These are phyloP conservation scores for Teratosphaeria destructans DNA, from an alignment of 2,329 filamentous ascomycete species.

Conservation along the genomic window DNA sequence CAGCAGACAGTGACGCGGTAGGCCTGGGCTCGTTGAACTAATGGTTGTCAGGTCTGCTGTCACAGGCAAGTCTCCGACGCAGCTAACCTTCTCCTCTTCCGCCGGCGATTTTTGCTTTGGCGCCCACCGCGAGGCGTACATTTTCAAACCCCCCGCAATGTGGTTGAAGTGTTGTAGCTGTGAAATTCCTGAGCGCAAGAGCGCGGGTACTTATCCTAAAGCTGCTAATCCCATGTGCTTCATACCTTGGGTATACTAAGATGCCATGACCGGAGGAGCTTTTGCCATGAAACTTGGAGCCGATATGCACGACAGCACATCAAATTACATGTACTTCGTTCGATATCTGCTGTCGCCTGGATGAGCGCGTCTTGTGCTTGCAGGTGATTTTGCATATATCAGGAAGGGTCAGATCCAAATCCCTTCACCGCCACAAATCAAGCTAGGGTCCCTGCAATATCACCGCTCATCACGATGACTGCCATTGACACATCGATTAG, in stretches of 20 bases:
- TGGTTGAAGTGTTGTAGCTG: neutral
- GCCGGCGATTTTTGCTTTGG: slow-evolving; percentile 6
- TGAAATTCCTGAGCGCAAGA: neutral
- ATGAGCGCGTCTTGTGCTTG: no score
- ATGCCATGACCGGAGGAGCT: neutral
- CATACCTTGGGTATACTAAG: neutral
- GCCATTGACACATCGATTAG: no score
- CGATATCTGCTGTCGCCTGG: neutral
- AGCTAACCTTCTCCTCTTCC: slow-evolving; percentile 1
- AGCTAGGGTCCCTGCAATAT: no score
- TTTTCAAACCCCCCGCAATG: neutral
- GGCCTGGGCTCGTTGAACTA: neutral
- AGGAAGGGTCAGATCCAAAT: no score
- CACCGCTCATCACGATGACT: no score
- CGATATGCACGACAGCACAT: neutral
- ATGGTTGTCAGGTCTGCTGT: neutral
- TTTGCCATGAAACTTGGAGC: neutral
- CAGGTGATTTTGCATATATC: no score
- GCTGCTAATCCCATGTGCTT: neutral
- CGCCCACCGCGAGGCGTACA: slow-evolving; percentile 13
- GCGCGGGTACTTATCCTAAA: neutral
- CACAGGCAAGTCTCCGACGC: neutral
- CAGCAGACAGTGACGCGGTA: slow-evolving; percentile 6
- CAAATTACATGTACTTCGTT: neutral
- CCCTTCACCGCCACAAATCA: no score